Conservation (phyloP, 2,329 filamentous ascomycete species). For the Nigrospora sphaerica region DNA sequence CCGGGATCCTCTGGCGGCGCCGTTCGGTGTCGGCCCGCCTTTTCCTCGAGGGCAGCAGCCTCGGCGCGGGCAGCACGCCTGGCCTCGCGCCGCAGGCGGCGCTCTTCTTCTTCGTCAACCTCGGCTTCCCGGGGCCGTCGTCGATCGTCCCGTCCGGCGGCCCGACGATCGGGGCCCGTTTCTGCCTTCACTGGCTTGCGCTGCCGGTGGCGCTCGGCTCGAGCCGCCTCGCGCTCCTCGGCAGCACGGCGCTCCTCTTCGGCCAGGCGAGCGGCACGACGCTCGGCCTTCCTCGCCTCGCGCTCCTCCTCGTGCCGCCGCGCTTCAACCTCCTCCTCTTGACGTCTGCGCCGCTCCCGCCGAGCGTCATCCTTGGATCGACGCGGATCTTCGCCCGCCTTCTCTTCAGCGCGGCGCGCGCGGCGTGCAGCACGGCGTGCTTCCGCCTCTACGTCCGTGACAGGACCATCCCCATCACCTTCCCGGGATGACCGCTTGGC, state of each 20-base stretch:
- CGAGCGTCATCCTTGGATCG: conserved; percentile 49
- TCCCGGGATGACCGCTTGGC: conserved; percentile 30
- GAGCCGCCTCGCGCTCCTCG: conserved; percentile 33
- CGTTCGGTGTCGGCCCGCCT: conserved; percentile 32
- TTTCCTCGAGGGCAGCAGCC: conserved; percentile 24
- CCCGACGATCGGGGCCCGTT: conserved; percentile 22
- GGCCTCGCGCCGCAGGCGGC: conserved; percentile 46
- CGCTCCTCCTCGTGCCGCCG: conserved; percentile 46
- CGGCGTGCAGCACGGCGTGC: conserved; percentile 57
- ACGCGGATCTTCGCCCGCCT: conserved; percentile 45
- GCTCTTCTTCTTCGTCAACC: conserved; percentile 44
- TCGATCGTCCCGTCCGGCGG: conserved; percentile 37
- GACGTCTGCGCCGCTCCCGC: conserved; percentile 45
- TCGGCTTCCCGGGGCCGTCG: conserved; percentile 36
- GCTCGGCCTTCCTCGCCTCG: conserved; percentile 49
- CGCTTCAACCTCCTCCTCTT: conserved; percentile 50
- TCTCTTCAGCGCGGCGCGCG: conserved; percentile 48
- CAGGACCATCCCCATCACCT: conserved; percentile 40
- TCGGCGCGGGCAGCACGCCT: conserved; percentile 34
- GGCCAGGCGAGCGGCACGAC: conserved; percentile 38
- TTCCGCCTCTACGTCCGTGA: conserved; percentile 51
- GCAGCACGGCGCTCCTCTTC: conserved; percentile 43
- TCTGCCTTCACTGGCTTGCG: conserved; percentile 32
- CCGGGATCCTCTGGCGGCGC: conserved; percentile 36
- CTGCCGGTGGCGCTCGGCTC: conserved; percentile 30